phyloP scores from a whole-genome alignment of 1,139 yeast species.

The Suhomyces atakaporum region DNA sequence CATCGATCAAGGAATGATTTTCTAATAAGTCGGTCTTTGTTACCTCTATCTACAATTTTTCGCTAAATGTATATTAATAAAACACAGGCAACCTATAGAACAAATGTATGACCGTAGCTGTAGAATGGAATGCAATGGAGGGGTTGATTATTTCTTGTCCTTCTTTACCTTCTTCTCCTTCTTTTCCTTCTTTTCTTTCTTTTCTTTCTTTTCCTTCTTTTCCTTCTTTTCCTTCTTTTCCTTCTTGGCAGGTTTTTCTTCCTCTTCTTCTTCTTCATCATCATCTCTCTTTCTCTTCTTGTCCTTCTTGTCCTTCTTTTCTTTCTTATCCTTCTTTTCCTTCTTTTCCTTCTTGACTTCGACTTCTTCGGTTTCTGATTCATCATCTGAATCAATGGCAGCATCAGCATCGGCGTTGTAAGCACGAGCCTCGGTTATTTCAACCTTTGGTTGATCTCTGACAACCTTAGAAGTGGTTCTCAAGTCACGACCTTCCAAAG shows the following conservation, averaged over 20 bases:
- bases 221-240: conserved; percentile 29
- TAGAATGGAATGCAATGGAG: conserved; percentile 12
- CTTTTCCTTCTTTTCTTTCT: conserved; percentile 30
- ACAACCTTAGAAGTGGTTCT: conserved; percentile 78
- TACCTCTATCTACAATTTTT: neutral
- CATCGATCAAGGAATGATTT: too few relatives aligned
- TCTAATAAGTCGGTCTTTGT: neutral
- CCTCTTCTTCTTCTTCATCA: conserved; percentile 51
- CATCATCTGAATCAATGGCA: conserved; percentile 44
- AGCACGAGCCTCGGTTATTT: conserved; percentile 78
- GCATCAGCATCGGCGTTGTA: conserved; percentile 96
- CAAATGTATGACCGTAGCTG: conserved; percentile 10
- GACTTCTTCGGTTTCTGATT: conserved; percentile 52
- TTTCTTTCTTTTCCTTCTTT: conserved; percentile 34
- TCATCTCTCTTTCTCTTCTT: conserved; percentile 42
- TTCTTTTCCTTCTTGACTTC: conserved; percentile 36
- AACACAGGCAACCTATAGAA: conserved; percentile 16
- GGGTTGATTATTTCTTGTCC: conserved; percentile 34
- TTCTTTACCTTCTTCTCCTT: conserved; percentile 47
- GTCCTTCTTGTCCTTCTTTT: conserved; percentile 28
- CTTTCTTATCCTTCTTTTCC: conserved; percentile 31
- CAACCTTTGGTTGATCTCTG: conserved; percentile 81
- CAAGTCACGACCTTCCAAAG: conserved; percentile 91
- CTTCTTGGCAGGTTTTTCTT: conserved; percentile 28
- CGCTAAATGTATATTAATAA: conserved; percentile 12